Evolutionary conservation across 495 filamentous ascomycete genomes (phyloP).

Genomic region (Diplogelasinospora grovesii): DNA sequence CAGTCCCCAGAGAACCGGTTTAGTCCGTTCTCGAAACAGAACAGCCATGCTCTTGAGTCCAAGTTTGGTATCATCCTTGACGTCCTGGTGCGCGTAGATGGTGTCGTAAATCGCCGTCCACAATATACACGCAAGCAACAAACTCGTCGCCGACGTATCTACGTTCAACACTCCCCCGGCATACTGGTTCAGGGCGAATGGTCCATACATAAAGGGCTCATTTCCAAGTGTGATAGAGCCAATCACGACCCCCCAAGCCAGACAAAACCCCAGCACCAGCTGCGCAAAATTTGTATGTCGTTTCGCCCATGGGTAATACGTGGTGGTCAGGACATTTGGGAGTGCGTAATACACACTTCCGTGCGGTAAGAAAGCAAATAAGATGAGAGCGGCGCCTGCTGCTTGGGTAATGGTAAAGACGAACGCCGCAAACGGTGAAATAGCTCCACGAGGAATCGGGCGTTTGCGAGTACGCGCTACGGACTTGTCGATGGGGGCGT

Average conservation of each 20-base stretch:
- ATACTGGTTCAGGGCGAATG: not conserved
- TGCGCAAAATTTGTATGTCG: constrained; percentile 35
- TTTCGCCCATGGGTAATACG: constrained; percentile 37
- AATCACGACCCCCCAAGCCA: constrained; percentile 28
- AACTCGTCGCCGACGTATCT: constrained; percentile 12
- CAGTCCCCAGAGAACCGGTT: constrained; percentile 20
- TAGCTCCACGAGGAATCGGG: constrained; percentile 34
- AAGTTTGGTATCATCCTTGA: constrained; percentile 28
- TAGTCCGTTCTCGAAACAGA: constrained; percentile 26
- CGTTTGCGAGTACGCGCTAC: constrained; percentile 30
- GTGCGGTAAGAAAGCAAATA: constrained; percentile 8
- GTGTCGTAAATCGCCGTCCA: constrained; percentile 38
- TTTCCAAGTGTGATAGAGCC: constrained; percentile 9
- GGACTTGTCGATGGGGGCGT: constrained; percentile 30
- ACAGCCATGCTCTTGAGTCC: constrained; percentile 35
- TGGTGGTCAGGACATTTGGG: constrained; percentile 26
- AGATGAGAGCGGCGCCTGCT: constrained; percentile 14
- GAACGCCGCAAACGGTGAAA: constrained; percentile 26
- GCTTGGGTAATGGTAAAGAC: constrained; percentile 26
- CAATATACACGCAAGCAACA: constrained; percentile 21
- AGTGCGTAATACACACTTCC: constrained; percentile 10
- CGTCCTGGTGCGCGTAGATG: constrained; percentile 38
- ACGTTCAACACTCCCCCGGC: constrained; percentile 2
- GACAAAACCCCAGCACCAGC: constrained; percentile 33
- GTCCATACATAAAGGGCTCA: not conserved